A percentile compares a stretch with the other conserved stretches of the same genome.
Evolutionary conservation across 257 asterid species (phyloP).

Genomic region (Rauvolfia tetraphylla): DNA sequence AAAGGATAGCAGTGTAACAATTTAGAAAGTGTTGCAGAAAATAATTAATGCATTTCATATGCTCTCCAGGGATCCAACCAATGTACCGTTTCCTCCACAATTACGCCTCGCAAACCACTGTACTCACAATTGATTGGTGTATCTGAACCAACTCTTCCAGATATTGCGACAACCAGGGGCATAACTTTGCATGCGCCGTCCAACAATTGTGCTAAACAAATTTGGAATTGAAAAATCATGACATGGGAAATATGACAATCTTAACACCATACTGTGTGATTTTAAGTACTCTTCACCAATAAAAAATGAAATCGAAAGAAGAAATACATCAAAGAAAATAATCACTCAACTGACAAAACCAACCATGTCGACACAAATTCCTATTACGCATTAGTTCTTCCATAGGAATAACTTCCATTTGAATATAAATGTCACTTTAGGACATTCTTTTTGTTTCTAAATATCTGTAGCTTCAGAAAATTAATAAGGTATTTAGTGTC

Average conservation of each 20-base stretch:
- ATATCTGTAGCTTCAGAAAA: no score
- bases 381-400: not conserved
- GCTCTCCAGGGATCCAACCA: slow-evolving; percentile 11
- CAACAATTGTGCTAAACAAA: slow-evolving; percentile 62
- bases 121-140: slow-evolving; percentile 82
- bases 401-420: not conserved
- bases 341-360: not conserved
- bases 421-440: no score
- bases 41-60: not conserved
- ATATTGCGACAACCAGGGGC: slow-evolving; percentile 83
- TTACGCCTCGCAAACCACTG: slow-evolving; percentile 93
- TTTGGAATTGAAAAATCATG: slow-evolving; percentile 11
- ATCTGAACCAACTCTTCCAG: slow-evolving; percentile 96
- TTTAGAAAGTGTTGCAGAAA: not conserved
- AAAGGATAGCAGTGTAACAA: slow-evolving; percentile 15
- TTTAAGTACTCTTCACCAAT: not conserved
- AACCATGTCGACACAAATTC: not conserved
- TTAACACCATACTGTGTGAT: not conserved
- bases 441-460: no score
- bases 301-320: not conserved
- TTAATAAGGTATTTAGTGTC: no score
- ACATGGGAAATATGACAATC: not conserved
- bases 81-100: slow-evolving; percentile 95
- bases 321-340: not conserved
- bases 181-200: slow-evolving; percentile 80